phyloP scores from a whole-genome alignment of 169 alveolate species.

The Toxoplasma gondii region DNA sequence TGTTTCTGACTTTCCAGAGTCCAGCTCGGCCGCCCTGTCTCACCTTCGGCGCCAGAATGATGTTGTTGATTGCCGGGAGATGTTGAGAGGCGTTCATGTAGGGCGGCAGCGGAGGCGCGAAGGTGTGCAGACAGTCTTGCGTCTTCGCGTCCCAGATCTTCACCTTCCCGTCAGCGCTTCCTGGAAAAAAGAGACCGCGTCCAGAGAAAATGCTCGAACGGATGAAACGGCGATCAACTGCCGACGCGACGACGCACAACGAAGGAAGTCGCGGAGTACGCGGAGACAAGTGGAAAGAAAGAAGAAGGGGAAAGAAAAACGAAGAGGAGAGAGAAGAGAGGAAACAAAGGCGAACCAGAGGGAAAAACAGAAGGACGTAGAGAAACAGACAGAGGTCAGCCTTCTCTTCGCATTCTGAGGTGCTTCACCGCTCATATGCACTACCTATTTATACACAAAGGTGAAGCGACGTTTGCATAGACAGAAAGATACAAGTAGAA shows the following conservation, averaged over 20 bases:
- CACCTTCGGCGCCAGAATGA: slow-evolving; percentile 53
- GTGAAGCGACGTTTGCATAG: too few relatives aligned
- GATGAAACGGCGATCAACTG: too few relatives aligned
- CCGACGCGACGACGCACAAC: too few relatives aligned
- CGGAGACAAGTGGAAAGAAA: too few relatives aligned
- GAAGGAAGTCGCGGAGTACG: too few relatives aligned
- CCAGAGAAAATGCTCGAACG: not conserved
- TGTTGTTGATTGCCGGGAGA: slow-evolving; percentile 11
- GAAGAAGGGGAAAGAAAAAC: not conserved
- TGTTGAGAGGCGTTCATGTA: slow-evolving; percentile 18
- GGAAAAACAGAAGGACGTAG: too few relatives aligned
- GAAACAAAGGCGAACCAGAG: not conserved
- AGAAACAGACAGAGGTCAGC: too few relatives aligned
- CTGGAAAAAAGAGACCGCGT: not conserved
- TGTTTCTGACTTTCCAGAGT: too few relatives aligned
- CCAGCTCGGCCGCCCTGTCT: not conserved
- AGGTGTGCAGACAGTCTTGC: slow-evolving; percentile 53
- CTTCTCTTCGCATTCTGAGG: too few relatives aligned
- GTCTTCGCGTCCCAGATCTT: slow-evolving; percentile 69
- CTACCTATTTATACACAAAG: too few relatives aligned
- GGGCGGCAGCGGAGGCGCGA: slow-evolving; percentile 68
- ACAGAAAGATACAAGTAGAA: too few relatives aligned
- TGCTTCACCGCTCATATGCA: too few relatives aligned
- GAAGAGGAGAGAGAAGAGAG: not conserved
- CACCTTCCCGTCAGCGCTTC: slow-evolving; percentile 56